Conservation (phyloP, 805 yeast species). For the Ogataea polymorpha region DNA sequence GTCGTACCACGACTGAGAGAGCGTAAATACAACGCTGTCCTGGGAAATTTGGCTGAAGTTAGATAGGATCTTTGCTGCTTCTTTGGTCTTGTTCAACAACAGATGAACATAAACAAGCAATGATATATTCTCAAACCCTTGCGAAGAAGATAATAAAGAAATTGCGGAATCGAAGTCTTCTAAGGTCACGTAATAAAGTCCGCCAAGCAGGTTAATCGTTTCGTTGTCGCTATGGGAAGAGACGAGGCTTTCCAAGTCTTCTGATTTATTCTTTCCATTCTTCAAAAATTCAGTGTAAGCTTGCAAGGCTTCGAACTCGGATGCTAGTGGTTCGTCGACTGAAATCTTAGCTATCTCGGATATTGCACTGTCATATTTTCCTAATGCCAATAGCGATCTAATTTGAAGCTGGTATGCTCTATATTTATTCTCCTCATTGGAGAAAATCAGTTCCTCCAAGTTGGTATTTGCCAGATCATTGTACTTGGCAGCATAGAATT, state of each 20-base stretch:
- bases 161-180: constrained; percentile 44
- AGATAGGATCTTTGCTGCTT: constrained; percentile 45
- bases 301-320: constrained; percentile 17
- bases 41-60: constrained; percentile 49
- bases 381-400: constrained; percentile 18
- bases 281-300: constrained; percentile 13
- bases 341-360: constrained; percentile 8
- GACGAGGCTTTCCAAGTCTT: constrained; percentile 18
- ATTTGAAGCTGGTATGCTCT: constrained; percentile 26
- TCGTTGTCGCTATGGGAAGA: constrained; percentile 21
- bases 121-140: constrained; percentile 37
- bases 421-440: constrained; percentile 23
- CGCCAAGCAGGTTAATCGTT: constrained; percentile 16
- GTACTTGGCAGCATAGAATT: constrained; percentile 29
- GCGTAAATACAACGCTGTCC: constrained; percentile 74
- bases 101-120: constrained; percentile 39
- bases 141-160: constrained; percentile 31
- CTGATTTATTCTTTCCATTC: constrained; percentile 14
- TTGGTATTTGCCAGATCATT: constrained; percentile 17
- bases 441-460: constrained; percentile 27
- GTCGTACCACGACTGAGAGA: constrained; percentile 69
- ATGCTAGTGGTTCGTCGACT: constrained; percentile 9
- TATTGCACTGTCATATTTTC: constrained; percentile 19
- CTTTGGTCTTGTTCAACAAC: constrained; percentile 39
- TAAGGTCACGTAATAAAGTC: constrained; percentile 28